Evolutionary conservation across 345 rosid genomes (phyloP).

Genomic region (Capsella bursapastoris): DNA sequence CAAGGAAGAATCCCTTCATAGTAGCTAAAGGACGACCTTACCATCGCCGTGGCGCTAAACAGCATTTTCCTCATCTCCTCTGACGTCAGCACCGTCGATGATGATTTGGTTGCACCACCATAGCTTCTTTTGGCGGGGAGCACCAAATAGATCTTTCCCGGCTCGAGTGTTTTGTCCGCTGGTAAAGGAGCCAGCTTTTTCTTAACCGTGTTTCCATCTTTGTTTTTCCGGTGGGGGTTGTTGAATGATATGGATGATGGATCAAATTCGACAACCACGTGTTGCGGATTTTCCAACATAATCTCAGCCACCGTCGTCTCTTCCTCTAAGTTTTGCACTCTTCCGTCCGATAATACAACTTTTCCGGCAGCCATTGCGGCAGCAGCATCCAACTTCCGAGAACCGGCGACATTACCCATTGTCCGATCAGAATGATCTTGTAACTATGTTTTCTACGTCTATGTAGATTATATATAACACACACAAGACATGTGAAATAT

Average conservation of each 20-base stretch:
- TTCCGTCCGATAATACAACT: conserved; percentile 69
- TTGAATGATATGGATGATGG: conserved; percentile 43
- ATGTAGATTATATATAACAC: not conserved
- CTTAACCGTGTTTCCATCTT: conserved; percentile 26
- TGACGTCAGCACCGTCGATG: conserved; percentile 41
- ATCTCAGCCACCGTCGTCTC: conserved; percentile 76
- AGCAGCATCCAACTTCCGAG: conserved; percentile 31
- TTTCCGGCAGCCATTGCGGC: conserved; percentile 45
- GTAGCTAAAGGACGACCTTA: conserved; percentile 48
- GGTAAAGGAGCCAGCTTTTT: conserved; percentile 67
- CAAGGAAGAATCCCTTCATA: conserved; percentile 57
- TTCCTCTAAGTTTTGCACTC: conserved; percentile 53
- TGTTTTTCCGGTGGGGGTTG: conserved; percentile 7
- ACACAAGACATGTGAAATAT: conserved; percentile 13
- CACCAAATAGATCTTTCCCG: conserved; percentile 61
- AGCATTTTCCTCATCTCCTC: conserved; percentile 60
- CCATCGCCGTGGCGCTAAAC: conserved; percentile 51
- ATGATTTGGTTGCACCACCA: conserved; percentile 41
- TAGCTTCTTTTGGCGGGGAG: conserved; percentile 56
- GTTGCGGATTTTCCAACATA: conserved; percentile 76
- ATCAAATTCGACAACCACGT: conserved; percentile 74
- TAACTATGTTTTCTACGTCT: not conserved
- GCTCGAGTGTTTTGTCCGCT: conserved; percentile 69
- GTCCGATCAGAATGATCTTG: conserved; percentile 1
- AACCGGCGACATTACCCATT: conserved; percentile 63